Percentiles rank a stretch among this genome's conserved stretches.
Evolutionary conservation across 1,284 basidiomycete genomes (phyloP).

Genomic region (Flammula alnicola): DNA sequence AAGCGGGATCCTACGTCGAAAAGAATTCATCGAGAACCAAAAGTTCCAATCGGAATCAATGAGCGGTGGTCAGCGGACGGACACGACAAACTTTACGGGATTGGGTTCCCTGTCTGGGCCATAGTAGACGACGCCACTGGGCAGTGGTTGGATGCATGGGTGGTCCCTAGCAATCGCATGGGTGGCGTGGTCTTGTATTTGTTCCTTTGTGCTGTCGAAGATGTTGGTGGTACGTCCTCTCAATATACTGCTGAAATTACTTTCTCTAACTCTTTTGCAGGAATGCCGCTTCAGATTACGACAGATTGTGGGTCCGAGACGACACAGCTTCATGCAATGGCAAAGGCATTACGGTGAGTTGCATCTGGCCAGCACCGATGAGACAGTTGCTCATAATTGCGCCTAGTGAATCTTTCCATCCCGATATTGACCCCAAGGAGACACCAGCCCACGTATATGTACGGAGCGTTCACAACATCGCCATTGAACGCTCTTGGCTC

Average conservation of each 20-base stretch:
- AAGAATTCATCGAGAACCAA: conserved; percentile 22
- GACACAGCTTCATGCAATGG: conserved; percentile 27
- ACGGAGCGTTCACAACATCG: conserved; percentile 34
- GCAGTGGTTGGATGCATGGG: conserved; percentile 36
- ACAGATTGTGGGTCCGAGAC: conserved; percentile 40
- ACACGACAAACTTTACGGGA: conserved; percentile 39
- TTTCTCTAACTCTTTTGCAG: conserved; percentile 17
- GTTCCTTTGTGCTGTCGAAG: conserved; percentile 32
- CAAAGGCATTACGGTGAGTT: conserved; percentile 26
- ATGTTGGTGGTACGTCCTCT: conserved; percentile 28
- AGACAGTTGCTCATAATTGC: not conserved
- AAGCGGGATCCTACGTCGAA: conserved; percentile 25
- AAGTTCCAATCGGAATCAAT: conserved; percentile 33
- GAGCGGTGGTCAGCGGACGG: conserved; percentile 39
- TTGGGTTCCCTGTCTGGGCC: conserved; percentile 41
- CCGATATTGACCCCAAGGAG: not conserved
- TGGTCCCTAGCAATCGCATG: conserved; percentile 38
- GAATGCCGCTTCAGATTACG: conserved; percentile 35
- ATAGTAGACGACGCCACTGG: conserved; percentile 35
- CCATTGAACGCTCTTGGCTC: conserved; percentile 33
- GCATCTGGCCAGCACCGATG: too few relatives aligned
- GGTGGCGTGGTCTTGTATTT: conserved; percentile 32
- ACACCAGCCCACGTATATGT: conserved; percentile 31
- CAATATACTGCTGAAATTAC: conserved; percentile 1
- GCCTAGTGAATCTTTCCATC: not conserved